Conservation (phyloP, 129 eudicot genomes). For the Glebionis coronaria region DNA sequence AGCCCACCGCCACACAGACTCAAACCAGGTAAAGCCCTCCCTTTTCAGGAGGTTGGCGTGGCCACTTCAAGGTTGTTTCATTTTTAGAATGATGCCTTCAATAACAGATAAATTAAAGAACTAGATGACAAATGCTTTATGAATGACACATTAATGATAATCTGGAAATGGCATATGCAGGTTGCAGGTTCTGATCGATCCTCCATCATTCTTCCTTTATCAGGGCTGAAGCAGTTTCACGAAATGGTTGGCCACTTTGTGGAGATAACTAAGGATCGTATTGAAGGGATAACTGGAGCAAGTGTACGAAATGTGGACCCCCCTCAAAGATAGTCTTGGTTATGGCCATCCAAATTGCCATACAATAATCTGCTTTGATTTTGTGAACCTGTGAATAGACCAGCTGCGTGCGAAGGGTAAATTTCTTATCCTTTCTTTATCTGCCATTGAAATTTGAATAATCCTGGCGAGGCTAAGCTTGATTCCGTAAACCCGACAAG, state of each 20-base stretch:
- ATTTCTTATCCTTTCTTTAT: constrained; percentile 21
- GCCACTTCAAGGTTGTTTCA: no score
- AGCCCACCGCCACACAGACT: no score
- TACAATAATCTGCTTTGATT: constrained; percentile 18
- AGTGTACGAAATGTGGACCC: constrained; percentile 89
- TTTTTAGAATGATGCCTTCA: no score
- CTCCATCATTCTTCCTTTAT: constrained; percentile 91
- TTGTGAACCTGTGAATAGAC: constrained; percentile 31
- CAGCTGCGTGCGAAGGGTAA: constrained; percentile 32
- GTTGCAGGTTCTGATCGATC: constrained; percentile 98
- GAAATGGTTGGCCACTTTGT: constrained; percentile 98
- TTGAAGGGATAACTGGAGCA: constrained; percentile 85
- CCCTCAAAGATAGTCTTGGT: constrained; percentile 69
- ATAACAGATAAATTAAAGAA: background rate
- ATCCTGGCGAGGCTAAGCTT: constrained; percentile 47
- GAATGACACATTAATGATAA: constrained; percentile 10
- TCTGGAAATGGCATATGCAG: constrained; percentile 38
- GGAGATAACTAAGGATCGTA: constrained; percentile 84
- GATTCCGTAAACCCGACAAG: constrained; percentile 24
- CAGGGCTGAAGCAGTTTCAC: constrained; percentile 90
- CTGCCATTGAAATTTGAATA: constrained; percentile 37
- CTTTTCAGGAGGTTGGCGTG: no score
- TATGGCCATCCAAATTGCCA: constrained; percentile 4
- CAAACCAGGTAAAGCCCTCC: no score
- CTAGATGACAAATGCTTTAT: constrained; percentile 12